phyloP scores from a whole-genome alignment of 352 stramenopile genomes.

The Heterotrichella gracilis region DNA sequence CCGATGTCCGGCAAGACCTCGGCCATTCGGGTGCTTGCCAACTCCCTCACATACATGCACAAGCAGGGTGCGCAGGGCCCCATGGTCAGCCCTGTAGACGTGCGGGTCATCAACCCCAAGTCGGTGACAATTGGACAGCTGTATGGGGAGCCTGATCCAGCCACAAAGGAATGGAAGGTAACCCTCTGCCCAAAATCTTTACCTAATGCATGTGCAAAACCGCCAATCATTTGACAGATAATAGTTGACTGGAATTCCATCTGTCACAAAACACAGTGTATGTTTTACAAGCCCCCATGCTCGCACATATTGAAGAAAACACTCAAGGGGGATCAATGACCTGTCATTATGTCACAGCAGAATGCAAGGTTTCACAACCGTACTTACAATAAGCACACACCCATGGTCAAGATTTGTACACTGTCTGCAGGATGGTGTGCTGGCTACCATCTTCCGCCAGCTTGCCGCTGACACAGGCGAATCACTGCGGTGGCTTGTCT shows the following conservation, averaged over 20 bases:
- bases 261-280: too few species aligned
- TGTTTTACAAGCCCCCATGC: too few species aligned
- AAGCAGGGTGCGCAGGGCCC: slow-evolving; percentile 25
- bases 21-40: slow-evolving; percentile 30
- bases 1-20: slow-evolving; percentile 62
- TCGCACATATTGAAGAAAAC: too few species aligned
- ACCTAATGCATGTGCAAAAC: too few species aligned
- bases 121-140: slow-evolving; percentile 59
- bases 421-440: slow-evolving; percentile 55
- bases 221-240: too few species aligned
- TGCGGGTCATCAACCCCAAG: slow-evolving; percentile 57
- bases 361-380: too few species aligned
- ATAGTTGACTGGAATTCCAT: too few species aligned
- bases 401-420: too few species aligned
- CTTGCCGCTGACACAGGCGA: slow-evolving; percentile 44
- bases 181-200: too few species aligned
- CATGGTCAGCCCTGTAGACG: slow-evolving; percentile 27
- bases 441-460: slow-evolving; percentile 61
- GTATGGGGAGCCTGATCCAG: slow-evolving; percentile 63
- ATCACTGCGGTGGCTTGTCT: slow-evolving; percentile 70
- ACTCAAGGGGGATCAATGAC: too few species aligned
- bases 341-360: too few species aligned
- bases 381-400: too few species aligned
- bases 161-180: slow-evolving; percentile 70
- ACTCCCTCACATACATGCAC: slow-evolving; percentile 37